Base-by-base conservation (phyloP, 371 early-diverging fungal genomes). In the Rhizomucor pusillus region DNA sequence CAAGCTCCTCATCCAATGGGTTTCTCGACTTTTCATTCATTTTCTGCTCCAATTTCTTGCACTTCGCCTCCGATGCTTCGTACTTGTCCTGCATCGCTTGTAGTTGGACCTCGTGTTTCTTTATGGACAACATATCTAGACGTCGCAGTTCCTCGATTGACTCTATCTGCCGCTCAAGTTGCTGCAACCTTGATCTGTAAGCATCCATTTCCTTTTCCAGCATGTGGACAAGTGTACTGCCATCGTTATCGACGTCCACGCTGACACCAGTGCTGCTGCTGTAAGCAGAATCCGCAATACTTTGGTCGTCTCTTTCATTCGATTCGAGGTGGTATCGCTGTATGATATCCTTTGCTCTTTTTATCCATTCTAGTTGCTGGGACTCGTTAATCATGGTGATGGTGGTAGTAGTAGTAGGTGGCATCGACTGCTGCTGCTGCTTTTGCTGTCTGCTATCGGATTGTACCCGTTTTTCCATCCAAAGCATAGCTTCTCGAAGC, bases 401-500 rank as follows among this genome's bases (percentile, higher is more conserved):
- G 50, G 35, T 43, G 44, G 18, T 44, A 47, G 24, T n/a, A n/a
- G n/a, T n/a, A n/a, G n/a, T n/a, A n/a, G n/a, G n/a, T n/a, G n/a
- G n/a, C n/a, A n/a, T n/a, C n/a, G 23, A 46, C 24, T 16, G 49
- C n/a, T 5, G 49, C 1, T 1, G 49, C 16, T 48, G 16, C 16
- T 29, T 13, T 13, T 37, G 50, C 3, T 34, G 23, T 9, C 25
- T 29, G 29, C 29, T 29, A 29, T 29, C n/a, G n/a, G n/a, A n/a
- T 29, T 29, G 47, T 16, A 25, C 22, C 64, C 29, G 63, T 63
- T 53, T 77, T 77, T 55, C 49, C 3, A 76, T 43, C 18, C 72
- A 57, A 18, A 73, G 73, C 3, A 77, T 59, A 1, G 80, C 84
- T 5, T 69, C 47, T 1, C 68, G 67, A n/a, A 92, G 58, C 3